phyloP scores from a whole-genome alignment of 768 basidiomycete species.

The Lactarius evosmus region DNA sequence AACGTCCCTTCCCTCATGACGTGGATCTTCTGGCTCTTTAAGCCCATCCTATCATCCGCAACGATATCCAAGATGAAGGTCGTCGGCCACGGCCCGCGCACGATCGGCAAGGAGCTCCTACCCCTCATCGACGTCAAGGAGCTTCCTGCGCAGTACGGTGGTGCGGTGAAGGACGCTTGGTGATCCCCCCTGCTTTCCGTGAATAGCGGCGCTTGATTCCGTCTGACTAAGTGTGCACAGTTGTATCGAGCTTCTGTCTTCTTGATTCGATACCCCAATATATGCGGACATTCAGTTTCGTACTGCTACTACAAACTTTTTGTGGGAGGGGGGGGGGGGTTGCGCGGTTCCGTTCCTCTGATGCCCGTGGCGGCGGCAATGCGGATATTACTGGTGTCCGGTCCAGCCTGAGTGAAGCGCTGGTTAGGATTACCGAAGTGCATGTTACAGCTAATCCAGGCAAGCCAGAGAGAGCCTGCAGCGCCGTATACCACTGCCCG shows the following conservation, averaged over 20 bases:
- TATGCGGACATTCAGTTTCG: not conserved
- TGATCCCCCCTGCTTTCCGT: not conserved
- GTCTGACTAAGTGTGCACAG: not conserved
- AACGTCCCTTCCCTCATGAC: slow-evolving; percentile 73
- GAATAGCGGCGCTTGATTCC: too few relatives aligned
- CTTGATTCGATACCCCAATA: not conserved
- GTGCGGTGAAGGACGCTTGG: slow-evolving; percentile 54
- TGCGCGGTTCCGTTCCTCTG: too few relatives aligned
- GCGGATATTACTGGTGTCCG: too few relatives aligned
- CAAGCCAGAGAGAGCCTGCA: too few relatives aligned
- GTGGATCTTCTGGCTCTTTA: slow-evolving; percentile 86
- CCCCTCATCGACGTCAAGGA: slow-evolving; percentile 53
- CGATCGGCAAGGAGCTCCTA: slow-evolving; percentile 58
- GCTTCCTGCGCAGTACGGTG: slow-evolving; percentile 71
- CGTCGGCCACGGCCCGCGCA: slow-evolving; percentile 59
- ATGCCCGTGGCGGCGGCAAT: too few relatives aligned
- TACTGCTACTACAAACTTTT: not conserved
- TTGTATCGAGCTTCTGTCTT: not conserved
- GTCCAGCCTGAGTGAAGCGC: too few relatives aligned
- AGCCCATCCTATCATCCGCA: slow-evolving; percentile 62
- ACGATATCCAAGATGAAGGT: slow-evolving; percentile 83
- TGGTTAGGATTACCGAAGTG: too few relatives aligned
- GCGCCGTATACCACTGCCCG: too few relatives aligned
- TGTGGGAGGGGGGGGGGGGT: too few relatives aligned
- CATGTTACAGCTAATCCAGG: too few relatives aligned